phyloP scores from a whole-genome alignment of 1,284 basidiomycete species.

The Puccinia hordei region DNA sequence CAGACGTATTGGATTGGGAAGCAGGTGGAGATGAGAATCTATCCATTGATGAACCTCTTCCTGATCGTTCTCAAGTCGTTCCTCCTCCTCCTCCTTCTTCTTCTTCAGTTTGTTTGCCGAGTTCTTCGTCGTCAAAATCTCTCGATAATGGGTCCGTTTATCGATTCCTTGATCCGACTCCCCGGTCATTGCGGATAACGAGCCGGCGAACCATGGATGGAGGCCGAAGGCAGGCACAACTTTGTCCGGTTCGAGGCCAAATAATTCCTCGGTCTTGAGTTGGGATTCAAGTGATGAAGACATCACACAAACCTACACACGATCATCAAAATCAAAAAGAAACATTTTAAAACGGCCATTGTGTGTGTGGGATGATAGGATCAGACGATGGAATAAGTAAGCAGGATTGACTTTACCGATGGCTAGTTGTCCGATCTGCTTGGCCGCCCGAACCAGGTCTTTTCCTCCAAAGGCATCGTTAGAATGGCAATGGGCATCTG shows the following conservation, averaged over 20 bases:
- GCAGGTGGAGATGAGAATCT: slow-evolving; percentile 63
- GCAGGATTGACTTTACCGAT: slow-evolving; percentile 63
- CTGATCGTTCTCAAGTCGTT: slow-evolving; percentile 56
- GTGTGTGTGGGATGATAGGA: slow-evolving; percentile 67
- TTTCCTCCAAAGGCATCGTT: slow-evolving; percentile 65
- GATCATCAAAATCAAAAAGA: slow-evolving; percentile 66
- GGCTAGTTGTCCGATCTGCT: slow-evolving; percentile 56
- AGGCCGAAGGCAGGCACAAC: slow-evolving; percentile 73
- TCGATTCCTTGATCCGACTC: slow-evolving; percentile 31
- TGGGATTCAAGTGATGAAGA: slow-evolving; percentile 18
- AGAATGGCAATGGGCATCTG: slow-evolving; percentile 79
- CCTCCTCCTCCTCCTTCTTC: not conserved
- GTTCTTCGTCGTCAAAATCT: not conserved
- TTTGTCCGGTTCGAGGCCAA: slow-evolving; percentile 67
- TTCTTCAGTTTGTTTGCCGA: slow-evolving; percentile 33
- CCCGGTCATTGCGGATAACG: slow-evolving; percentile 66
- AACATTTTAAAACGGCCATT: slow-evolving; percentile 65
- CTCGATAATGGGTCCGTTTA: slow-evolving; percentile 53
- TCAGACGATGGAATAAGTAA: slow-evolving; percentile 70
- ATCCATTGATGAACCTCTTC: slow-evolving; percentile 61
- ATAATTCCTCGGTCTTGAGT: not conserved
- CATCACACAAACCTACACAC: slow-evolving; percentile 27
- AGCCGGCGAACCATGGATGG: slow-evolving; percentile 64
- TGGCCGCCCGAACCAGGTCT: not conserved
- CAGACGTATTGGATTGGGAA: slow-evolving; percentile 70